These are phyloP conservation scores for Smittium culicis DNA, from an alignment of 371 early-diverging fungal species.

Conservation along the genomic window DNA sequence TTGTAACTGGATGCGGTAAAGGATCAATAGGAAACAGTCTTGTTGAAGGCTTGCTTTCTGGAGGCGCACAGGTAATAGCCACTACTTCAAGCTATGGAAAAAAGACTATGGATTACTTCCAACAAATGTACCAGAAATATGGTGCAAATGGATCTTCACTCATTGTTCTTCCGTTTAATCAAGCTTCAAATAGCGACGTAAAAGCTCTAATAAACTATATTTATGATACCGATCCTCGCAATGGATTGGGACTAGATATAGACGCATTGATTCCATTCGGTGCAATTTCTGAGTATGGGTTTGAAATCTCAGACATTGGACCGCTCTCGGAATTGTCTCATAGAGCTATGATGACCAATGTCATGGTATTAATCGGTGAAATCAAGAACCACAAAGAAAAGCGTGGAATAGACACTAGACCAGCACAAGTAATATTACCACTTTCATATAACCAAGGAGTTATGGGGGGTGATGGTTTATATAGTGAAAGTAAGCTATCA, in stretches of 20 bases:
- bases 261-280: conserved; percentile 92
- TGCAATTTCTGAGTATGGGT: conserved; percentile 81
- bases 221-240: conserved; percentile 51
- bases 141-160: conserved; percentile 78
- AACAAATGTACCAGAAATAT: conserved; percentile 67
- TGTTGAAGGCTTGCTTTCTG: conserved; percentile 70
- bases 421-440: conserved; percentile 81
- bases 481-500: conserved; percentile 86
- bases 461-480: conserved; percentile 87
- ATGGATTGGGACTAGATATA: conserved; percentile 81
- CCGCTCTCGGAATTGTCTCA: conserved; percentile 85
- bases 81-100: conserved; percentile 85
- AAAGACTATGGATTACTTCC: conserved; percentile 72
- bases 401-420: conserved; percentile 65
- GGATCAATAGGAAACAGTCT: conserved; percentile 88
- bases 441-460: conserved; percentile 93
- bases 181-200: conserved; percentile 80
- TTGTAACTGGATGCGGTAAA: conserved; percentile 84
- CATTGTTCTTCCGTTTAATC: conserved; percentile 89
- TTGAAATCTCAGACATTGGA: conserved; percentile 75
- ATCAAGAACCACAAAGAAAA: conserved; percentile 47
- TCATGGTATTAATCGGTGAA: conserved; percentile 41
- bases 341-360: conserved; percentile 31
- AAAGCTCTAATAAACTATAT: conserved; percentile 73
- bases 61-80: conserved; percentile 84